Percentiles rank a stretch among this genome's conserved stretches.
Evolutionary conservation across 2,329 filamentous ascomycete genomes (phyloP).

Genomic region (Raffaelea deltoideospora): DNA sequence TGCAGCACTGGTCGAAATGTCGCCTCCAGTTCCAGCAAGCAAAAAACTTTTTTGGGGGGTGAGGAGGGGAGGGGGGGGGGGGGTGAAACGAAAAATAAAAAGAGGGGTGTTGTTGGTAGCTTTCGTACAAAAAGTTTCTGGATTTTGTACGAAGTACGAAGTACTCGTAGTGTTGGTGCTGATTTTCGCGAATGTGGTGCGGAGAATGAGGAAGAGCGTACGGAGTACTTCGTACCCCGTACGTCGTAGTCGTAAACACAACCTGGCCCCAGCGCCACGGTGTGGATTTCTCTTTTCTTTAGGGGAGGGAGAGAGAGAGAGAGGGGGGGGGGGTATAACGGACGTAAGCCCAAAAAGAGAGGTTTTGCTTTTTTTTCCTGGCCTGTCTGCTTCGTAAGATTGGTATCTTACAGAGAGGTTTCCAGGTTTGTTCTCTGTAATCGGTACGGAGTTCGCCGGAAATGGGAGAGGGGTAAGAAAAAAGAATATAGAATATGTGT

Average conservation of each 20-base stretch:
- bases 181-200: constrained; percentile 6
- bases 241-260: too few relatives aligned
- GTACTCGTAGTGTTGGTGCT: constrained; percentile 2
- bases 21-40: constrained; percentile 4
- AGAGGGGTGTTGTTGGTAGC: too few relatives aligned
- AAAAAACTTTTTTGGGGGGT: constrained; percentile 1
- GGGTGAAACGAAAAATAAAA: not conserved
- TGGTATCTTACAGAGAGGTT: too few relatives aligned
- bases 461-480: too few relatives aligned
- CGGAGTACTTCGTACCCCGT: not conserved
- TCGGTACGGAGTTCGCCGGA: too few relatives aligned
- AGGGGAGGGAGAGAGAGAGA: not conserved
- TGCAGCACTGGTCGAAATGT: too few relatives aligned
- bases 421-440: too few relatives aligned
- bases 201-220: constrained; percentile 5
- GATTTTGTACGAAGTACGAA: not conserved
- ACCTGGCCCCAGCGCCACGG: constrained; percentile 6
- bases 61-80: constrained; percentile 1
- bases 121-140: not conserved
- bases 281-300: constrained; percentile 1
- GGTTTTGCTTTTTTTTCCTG: too few relatives aligned
- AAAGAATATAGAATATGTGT: too few relatives aligned
- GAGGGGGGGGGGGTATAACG: too few relatives aligned
- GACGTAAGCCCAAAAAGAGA: too few relatives aligned
- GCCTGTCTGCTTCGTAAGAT: too few relatives aligned